A percentile compares a stretch with the other conserved stretches of the same genome.
Conservation (phyloP, 371 early-diverging fungal genomes). For the Antonospora locustae region DNA sequence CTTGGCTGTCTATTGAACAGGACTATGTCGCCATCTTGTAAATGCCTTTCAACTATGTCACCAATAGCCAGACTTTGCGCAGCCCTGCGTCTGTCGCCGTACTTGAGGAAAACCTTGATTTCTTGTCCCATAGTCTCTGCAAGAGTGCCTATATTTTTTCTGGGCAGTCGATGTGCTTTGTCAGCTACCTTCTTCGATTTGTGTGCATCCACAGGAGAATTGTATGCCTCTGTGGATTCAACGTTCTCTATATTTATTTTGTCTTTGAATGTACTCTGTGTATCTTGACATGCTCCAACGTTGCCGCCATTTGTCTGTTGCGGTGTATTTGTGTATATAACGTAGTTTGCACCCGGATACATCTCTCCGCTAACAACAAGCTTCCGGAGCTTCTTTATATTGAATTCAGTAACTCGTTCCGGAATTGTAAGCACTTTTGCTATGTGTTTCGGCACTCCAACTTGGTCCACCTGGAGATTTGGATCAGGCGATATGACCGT, state of each 20-base stretch:
- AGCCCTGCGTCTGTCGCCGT: slow-evolving; percentile 60
- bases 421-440: slow-evolving; percentile 87
- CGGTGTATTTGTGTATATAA: slow-evolving; percentile 55
- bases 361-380: slow-evolving; percentile 66
- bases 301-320: slow-evolving; percentile 15
- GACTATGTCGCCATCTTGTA: slow-evolving; percentile 85
- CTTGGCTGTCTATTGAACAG: slow-evolving; percentile 98
- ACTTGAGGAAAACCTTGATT: slow-evolving; percentile 61
- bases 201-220: too few relatives aligned
- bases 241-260: too few relatives aligned
- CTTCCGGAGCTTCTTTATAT: slow-evolving; percentile 65
- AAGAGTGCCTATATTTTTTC: too few relatives aligned
- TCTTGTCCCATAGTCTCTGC: too few relatives aligned
- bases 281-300: slow-evolving; percentile 57
- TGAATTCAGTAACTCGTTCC: slow-evolving; percentile 73
- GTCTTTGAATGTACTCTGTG: background rate
- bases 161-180: too few relatives aligned
- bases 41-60: slow-evolving; percentile 86
- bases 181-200: too few relatives aligned
- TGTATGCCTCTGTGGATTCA: too few relatives aligned
- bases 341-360: slow-evolving; percentile 87
- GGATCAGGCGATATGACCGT: slow-evolving; percentile 99
- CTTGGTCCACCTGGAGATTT: slow-evolving; percentile 88
- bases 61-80: slow-evolving; percentile 68
- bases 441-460: slow-evolving; percentile 82